Percentiles rank a stretch among this genome's conserved stretches.
Conservation (phyloP, 1,139 yeast species). For the Pichia cactophila region DNA sequence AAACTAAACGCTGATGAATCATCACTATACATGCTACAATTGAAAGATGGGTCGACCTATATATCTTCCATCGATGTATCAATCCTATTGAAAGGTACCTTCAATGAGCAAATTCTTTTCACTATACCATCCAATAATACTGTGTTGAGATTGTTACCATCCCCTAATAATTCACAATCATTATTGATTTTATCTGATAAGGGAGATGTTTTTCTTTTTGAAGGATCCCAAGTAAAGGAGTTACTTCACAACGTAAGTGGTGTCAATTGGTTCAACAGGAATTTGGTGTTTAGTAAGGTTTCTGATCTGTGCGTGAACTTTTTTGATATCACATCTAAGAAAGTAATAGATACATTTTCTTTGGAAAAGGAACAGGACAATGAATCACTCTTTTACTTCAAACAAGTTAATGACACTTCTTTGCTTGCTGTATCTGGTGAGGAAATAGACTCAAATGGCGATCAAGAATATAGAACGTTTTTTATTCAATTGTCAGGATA, state of each 20-base stretch:
- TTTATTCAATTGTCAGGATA: slow-evolving; percentile 1
- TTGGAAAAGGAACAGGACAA: slow-evolving; percentile 3
- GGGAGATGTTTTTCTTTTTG: slow-evolving; percentile 5
- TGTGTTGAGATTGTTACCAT: slow-evolving; percentile 9
- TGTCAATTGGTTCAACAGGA: slow-evolving; percentile 10
- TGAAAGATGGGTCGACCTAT: slow-evolving; percentile 1
- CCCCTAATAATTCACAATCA: slow-evolving; percentile 1
- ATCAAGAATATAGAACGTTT: slow-evolving; percentile 7
- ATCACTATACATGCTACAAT: slow-evolving; percentile 7
- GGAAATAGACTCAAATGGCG: slow-evolving; percentile 1
- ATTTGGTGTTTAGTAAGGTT: not conserved
- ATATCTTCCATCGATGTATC: slow-evolving; percentile 5
- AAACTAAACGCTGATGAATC: slow-evolving; percentile 12
- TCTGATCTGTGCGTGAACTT: slow-evolving; percentile 2
- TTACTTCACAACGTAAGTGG: slow-evolving; percentile 6
- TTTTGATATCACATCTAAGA: not conserved
- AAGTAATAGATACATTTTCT: not conserved
- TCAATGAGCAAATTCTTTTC: slow-evolving; percentile 1
- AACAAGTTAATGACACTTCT: slow-evolving; percentile 5
- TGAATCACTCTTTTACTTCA: slow-evolving; percentile 6
- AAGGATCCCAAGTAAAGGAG: not conserved
- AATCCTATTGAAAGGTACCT: slow-evolving; percentile 9
- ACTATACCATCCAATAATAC: not conserved
- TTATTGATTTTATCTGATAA: slow-evolving; percentile 7
- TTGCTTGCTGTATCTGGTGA: slow-evolving; percentile 8